A percentile compares a stretch with the other conserved stretches of the same genome.
Conservation (phyloP, 106 monocot genomes). For the Platanthera guangdongensis region DNA sequence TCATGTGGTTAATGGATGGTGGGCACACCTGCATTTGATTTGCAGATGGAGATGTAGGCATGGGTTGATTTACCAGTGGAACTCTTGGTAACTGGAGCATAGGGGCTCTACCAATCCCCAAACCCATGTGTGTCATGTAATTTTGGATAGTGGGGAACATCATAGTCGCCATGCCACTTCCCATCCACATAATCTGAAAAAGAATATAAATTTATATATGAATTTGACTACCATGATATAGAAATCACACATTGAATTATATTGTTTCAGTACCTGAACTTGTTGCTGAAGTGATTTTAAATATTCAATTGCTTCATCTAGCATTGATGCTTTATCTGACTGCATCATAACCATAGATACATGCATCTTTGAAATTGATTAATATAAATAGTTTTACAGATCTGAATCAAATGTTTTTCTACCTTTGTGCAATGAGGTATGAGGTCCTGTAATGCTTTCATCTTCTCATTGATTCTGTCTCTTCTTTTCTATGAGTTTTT, state of each 20-base stretch:
- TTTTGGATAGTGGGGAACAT: conserved; percentile 63
- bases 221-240: not conserved
- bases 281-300: conserved; percentile 64
- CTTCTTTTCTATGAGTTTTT: conserved; percentile 9
- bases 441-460: conserved; percentile 13
- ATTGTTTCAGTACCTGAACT: conserved; percentile 26
- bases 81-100: conserved; percentile 38
- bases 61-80: conserved; percentile 27
- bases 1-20: conserved; percentile 8
- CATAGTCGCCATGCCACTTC: conserved; percentile 75
- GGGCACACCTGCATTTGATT: conserved; percentile 9
- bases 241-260: not conserved
- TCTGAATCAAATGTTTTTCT: not conserved
- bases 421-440: conserved; percentile 12
- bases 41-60: conserved; percentile 10
- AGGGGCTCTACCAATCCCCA: conserved; percentile 27
- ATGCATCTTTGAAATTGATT: not conserved
- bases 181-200: conserved; percentile 91
- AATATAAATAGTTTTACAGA: not conserved
- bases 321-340: conserved; percentile 71
- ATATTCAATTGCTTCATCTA: conserved; percentile 82
- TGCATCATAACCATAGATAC: conserved; percentile 10
- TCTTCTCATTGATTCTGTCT: conserved; percentile 12
- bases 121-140: conserved; percentile 34
- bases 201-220: not conserved